These are phyloP conservation scores for Alternaria solani DNA, from an alignment of 2,329 filamentous ascomycete species.

Conservation along the genomic window DNA sequence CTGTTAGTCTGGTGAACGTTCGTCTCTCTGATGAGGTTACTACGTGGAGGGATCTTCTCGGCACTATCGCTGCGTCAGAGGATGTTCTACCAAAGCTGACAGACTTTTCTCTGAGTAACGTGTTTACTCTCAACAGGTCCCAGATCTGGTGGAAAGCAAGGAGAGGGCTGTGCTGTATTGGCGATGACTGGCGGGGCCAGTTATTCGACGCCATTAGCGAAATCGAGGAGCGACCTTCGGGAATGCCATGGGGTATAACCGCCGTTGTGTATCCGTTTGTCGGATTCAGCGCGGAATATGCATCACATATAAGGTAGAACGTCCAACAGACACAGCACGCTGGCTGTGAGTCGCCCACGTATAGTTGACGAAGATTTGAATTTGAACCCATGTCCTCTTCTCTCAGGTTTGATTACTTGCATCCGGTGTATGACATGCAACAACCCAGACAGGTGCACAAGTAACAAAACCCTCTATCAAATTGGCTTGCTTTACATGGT, in stretches of 20 bases:
- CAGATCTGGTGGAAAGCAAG: conserved; percentile 10
- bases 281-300: neutral
- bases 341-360: too few relatives aligned
- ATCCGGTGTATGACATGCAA: neutral
- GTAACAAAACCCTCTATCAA: neutral
- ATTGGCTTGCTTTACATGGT: neutral
- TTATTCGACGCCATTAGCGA: conserved; percentile 13
- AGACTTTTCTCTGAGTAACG: conserved; percentile 14
- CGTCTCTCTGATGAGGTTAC: conserved; percentile 17
- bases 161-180: conserved; percentile 13
- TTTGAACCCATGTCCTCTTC: neutral
- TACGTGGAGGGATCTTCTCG: conserved; percentile 26
- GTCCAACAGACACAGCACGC: neutral
- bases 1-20: conserved; percentile 22
- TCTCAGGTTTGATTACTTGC: neutral
- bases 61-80: conserved; percentile 12
- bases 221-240: conserved; percentile 13
- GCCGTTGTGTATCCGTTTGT: conserved; percentile 34
- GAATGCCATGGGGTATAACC: conserved; percentile 28
- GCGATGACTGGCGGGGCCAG: conserved; percentile 12
- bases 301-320: neutral
- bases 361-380: neutral
- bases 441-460: neutral
- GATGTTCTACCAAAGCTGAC: conserved; percentile 15
- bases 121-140: conserved; percentile 15